Percentiles rank a stretch among this genome's conserved stretches.
These are phyloP conservation scores for Ceratopteris richardii DNA, from an alignment of 75 land plant species.

Conservation along the genomic window DNA sequence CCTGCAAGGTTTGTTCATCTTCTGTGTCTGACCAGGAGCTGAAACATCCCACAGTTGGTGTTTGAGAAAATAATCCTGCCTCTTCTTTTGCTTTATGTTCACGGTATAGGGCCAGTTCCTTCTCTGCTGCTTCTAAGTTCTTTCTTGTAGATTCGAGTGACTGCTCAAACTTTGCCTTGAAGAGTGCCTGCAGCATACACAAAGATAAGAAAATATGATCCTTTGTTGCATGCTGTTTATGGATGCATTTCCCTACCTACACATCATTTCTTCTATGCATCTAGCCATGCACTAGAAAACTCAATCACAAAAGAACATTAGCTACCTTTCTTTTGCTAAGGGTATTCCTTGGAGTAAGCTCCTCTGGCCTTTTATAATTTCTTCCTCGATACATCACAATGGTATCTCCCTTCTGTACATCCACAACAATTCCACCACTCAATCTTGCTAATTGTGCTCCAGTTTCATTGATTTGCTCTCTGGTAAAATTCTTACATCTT, in stretches of 20 bases:
- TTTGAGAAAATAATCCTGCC: background rate
- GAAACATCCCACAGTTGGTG: background rate
- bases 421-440: conserved; percentile 82
- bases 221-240: no score
- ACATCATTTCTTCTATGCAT: no score
- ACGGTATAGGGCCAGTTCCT: conserved; percentile 48
- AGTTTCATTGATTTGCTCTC: conserved; percentile 67
- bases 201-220: no score
- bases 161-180: conserved; percentile 52
- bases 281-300: no score
- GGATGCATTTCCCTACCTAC: no score
- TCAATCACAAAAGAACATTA: background rate
- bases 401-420: conserved; percentile 59
- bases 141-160: conserved; percentile 47
- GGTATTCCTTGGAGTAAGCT: conserved; percentile 62
- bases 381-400: conserved; percentile 86
- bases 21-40: conserved; percentile 1
- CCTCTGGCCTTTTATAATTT: conserved; percentile 67
- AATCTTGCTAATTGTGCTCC: conserved; percentile 65
- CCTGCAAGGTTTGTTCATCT: background rate
- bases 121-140: conserved; percentile 49
- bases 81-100: conserved; percentile 12
- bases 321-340: conserved; percentile 70
- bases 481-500: conserved; percentile 61
- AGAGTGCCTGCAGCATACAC: conserved; percentile 39